Base-by-base conservation (phyloP, 257 asterid genomes). In the Knoxia roxburghii region DNA sequence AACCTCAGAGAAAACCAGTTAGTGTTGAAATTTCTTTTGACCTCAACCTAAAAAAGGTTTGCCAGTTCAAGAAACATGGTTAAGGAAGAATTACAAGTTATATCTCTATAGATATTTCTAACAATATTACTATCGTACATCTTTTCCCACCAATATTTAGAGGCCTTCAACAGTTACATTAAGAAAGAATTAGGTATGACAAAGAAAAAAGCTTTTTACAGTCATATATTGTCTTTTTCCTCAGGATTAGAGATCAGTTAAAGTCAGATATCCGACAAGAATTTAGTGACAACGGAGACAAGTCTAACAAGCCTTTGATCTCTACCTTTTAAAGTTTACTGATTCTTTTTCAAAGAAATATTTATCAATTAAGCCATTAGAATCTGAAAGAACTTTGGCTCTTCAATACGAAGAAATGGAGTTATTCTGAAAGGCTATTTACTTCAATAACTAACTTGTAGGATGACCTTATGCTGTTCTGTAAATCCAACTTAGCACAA, bases 401-500 rank as follows among this genome's bases (percentile, higher is more conserved):
- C 71, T 11, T 35, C 2, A 27, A 23, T 39, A 39, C 24, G 40
- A n/a, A 26, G 24, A 45, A 7, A 11, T 32, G 21, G 18, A 46
- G 43, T 23, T 6, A 46, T 29, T 57, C 43, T 52, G 6, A 67
- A 23, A 24, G 51, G 51, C 10, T 21, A n/a, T 32, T 23, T 50
- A 17, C 30, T 33, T 35, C 37, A 20, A 52, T 51, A 21, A 51
- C 9, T n/a, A 51, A 24, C 1, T 24, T 35, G 27, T 52, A 66
- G 51, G 40, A 51, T 37, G 7, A 39, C 23, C 32, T 24, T 21
- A 9, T 21, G 39, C 32, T 54, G 33, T 55, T 26, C 61, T 7
- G 14, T 55, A 24, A 68, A 20, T 68, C 55, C 48, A 29, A 41
- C 62, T 56, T 56, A 56, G 61, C 61, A 55, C 7, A 18, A 12